Conservation (phyloP, 345 rosid genomes). For the Moricandia moricandioides region DNA sequence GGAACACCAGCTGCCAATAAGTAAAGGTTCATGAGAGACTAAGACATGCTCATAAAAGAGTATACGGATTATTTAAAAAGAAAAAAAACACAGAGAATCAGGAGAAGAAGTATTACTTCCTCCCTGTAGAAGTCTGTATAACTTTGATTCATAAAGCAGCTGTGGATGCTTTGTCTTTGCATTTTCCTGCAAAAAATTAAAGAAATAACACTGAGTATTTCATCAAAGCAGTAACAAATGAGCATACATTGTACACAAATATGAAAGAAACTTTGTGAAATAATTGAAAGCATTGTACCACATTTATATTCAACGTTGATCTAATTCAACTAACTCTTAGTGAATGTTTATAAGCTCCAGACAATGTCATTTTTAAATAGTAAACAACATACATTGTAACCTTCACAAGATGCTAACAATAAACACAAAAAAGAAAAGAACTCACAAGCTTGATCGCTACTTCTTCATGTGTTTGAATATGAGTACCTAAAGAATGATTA, state of each 20-base stretch:
- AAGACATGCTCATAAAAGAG: conserved; percentile 23
- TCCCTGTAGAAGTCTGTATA: conserved; percentile 88
- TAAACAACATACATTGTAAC: conserved; percentile 22
- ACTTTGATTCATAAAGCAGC: conserved; percentile 75
- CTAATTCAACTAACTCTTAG: conserved; percentile 11
- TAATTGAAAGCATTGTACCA: not conserved
- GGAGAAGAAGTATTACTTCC: conserved; percentile 51
- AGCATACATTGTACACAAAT: not conserved
- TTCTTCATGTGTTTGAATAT: conserved; percentile 60
- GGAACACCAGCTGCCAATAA: conserved; percentile 85
- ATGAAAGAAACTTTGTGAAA: too few species aligned
- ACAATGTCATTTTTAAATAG: not conserved
- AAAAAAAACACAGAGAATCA: conserved; percentile 1
- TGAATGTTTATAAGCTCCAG: not conserved
- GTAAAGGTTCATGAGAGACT: not conserved
- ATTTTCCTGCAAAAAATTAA: conserved; percentile 54
- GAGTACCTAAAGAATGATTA: too few species aligned
- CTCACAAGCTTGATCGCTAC: conserved; percentile 40
- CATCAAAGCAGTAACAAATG: not conserved
- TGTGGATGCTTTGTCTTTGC: conserved; percentile 94
- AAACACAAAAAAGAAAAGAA: not conserved
- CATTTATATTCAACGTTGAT: not conserved
- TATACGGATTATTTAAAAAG: too few species aligned
- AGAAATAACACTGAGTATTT: not conserved
- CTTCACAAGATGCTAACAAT: not conserved